Percentiles rank a stretch among this genome's conserved stretches.
phyloP scores from a whole-genome alignment of 2,329 filamentous ascomycete species.

The Aspergillus sp. region DNA sequence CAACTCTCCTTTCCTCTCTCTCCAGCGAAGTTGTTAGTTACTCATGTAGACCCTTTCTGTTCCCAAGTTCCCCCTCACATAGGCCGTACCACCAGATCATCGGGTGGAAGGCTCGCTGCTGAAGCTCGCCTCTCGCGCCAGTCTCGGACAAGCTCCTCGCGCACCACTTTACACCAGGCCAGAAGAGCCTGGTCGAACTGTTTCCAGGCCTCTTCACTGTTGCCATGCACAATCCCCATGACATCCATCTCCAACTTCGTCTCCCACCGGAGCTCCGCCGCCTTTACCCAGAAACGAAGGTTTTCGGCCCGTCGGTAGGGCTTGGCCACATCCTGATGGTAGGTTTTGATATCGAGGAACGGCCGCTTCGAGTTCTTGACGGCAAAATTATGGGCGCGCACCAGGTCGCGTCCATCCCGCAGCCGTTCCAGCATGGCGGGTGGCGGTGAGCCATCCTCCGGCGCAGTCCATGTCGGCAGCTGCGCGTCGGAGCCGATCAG shows the following conservation, averaged over 20 bases:
- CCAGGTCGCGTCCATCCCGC: conserved; percentile 76
- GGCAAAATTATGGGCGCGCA: conserved; percentile 85
- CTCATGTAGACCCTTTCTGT: not conserved
- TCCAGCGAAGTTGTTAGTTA: not conserved
- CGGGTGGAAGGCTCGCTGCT: conserved; percentile 23
- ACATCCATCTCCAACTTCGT: conserved; percentile 80
- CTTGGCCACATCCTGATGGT: conserved; percentile 90
- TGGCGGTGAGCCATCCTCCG: conserved; percentile 47
- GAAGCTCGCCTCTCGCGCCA: conserved; percentile 49
- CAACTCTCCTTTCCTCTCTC: not conserved
- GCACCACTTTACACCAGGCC: conserved; percentile 78
- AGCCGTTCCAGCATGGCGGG: conserved; percentile 74
- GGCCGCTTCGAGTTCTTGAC: conserved; percentile 81
- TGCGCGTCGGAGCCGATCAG: conserved; percentile 61
- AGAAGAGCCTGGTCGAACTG: conserved; percentile 81
- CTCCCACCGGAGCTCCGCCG: conserved; percentile 92
- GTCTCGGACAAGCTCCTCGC: conserved; percentile 77
- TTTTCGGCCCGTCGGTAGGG: conserved; percentile 95
- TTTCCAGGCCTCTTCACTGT: conserved; percentile 66
- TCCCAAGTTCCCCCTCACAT: not conserved
- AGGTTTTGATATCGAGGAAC: conserved; percentile 85
- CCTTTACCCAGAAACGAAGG: conserved; percentile 93
- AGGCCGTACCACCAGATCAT: conserved; percentile 18
- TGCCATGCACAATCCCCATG: conserved; percentile 80
- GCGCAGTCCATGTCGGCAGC: conserved; percentile 69